Base-by-base conservation (phyloP, 192 early-diverging fungal species). In the Rhizophlyctis rosea region DNA sequence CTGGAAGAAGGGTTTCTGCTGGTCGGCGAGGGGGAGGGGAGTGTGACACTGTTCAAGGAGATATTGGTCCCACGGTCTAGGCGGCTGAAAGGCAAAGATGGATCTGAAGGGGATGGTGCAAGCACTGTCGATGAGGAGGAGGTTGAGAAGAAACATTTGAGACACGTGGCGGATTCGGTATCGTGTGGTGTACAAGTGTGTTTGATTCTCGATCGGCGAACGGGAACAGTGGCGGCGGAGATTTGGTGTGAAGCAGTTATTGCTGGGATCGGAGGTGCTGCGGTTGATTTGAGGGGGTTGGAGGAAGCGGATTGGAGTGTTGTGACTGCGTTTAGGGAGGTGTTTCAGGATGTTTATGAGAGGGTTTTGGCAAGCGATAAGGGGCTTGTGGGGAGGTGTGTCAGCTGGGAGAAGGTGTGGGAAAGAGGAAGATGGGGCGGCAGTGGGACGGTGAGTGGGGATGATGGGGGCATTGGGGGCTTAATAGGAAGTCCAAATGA, bases 41-140 rank as follows among this genome's bases (percentile, higher is more conserved):
- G 60, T 48, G 63, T 76, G 1, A 79, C 81, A 25, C 60, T 82
- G 34, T 79, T 74, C 54, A 72, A 69, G 23, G 81, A 82, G 57
- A 44, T 32, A n/a, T 9, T 59, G 24, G 16, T 71, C 13, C 50
- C 28, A 31, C 23, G 34, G 29, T 21, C 31, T 11, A 55, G 35
- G 47, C 32, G 32, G 21, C 18, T 54, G 18, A 21, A 29, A 54
- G 53, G 18, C 53, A 29, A 54, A 54, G 53, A 39, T 69, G 7
- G 7, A 30, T 2, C 16, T 64, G 4, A 21, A 18, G 21, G 35
- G 70, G 27, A 28, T 21, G 5, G 44, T 62, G 9, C 34, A 50
- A n/a, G n/a, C n/a, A n/a, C n/a, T n/a, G n/a, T n/a, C n/a, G n/a
- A n/a, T n/a, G n/a, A n/a, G n/a, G n/a, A n/a, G n/a, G n/a, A n/a